A percentile compares a stretch with the other conserved stretches of the same genome.
Conservation (phyloP, 306 rosid species). For the Vachellia pachyceras region DNA sequence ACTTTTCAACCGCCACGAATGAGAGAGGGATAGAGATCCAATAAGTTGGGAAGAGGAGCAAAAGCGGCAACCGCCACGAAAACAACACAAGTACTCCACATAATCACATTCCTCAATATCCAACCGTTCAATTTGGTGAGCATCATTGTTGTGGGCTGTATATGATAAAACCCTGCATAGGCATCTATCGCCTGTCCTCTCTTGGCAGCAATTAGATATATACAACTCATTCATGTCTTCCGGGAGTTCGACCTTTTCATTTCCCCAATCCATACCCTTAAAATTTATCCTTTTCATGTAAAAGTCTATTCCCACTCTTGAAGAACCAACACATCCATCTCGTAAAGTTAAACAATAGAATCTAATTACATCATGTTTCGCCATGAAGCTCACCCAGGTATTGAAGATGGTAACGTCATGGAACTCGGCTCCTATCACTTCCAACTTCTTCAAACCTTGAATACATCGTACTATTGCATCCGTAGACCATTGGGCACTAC, state of each 20-base stretch:
- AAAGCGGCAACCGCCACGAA: background rate
- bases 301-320: too few relatives aligned
- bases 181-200: background rate
- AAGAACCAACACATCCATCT: background rate
- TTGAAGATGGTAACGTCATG: background rate
- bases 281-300: background rate
- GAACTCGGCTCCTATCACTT: background rate
- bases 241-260: background rate
- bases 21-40: accelerated
- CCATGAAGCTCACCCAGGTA: background rate
- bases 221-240: background rate
- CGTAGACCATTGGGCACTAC: background rate
- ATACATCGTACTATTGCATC: background rate
- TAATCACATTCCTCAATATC: background rate
- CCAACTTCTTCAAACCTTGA: conserved; percentile 12
- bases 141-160: background rate
- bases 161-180: background rate
- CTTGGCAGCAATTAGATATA: accelerated
- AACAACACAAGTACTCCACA: background rate
- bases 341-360: background rate
- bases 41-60: background rate
- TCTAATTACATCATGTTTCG: background rate
- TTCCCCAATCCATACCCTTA: background rate
- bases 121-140: background rate
- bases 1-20: background rate